phyloP scores from a whole-genome alignment of 352 stramenopile species.

The Poterioochromonas sp. region DNA sequence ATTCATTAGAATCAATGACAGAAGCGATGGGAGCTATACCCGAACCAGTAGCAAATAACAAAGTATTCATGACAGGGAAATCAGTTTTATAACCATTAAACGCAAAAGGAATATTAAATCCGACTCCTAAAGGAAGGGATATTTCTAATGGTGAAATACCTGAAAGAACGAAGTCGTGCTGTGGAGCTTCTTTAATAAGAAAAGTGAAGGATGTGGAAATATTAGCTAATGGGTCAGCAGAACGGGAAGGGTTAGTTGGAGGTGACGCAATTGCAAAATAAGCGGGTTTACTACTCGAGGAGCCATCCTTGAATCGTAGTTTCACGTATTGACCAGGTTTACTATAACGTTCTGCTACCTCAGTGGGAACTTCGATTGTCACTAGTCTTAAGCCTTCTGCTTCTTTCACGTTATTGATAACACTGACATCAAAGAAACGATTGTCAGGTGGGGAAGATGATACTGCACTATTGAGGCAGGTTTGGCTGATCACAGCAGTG shows the following conservation, averaged over 20 bases:
- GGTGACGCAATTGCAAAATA: conserved; percentile 46
- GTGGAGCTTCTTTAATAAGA: not conserved
- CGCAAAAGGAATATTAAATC: conserved; percentile 37
- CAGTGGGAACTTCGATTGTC: not conserved
- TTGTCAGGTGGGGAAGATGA: too few species aligned
- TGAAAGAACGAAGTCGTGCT: not conserved
- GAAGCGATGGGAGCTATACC: conserved; percentile 63
- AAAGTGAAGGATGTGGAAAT: not conserved
- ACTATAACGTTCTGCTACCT: not conserved
- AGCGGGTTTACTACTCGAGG: conserved; percentile 30
- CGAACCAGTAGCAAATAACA: conserved; percentile 56
- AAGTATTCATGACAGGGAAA: conserved; percentile 50
- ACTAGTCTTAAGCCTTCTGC: not conserved
- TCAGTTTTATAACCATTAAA: conserved; percentile 41
- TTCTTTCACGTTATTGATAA: not conserved
- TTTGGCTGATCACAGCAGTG: too few species aligned
- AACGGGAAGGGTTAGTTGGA: too few species aligned
- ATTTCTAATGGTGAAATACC: not conserved
- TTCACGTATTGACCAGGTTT: not conserved
- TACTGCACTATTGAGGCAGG: too few species aligned
- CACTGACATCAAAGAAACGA: not conserved
- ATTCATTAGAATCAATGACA: conserved; percentile 56
- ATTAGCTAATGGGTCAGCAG: too few species aligned
- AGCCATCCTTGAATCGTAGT: not conserved
- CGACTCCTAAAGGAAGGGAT: conserved; percentile 33